Evolutionary conservation across 139 green algal genomes (phyloP).

Genomic region (Micromonas commoda): DNA sequence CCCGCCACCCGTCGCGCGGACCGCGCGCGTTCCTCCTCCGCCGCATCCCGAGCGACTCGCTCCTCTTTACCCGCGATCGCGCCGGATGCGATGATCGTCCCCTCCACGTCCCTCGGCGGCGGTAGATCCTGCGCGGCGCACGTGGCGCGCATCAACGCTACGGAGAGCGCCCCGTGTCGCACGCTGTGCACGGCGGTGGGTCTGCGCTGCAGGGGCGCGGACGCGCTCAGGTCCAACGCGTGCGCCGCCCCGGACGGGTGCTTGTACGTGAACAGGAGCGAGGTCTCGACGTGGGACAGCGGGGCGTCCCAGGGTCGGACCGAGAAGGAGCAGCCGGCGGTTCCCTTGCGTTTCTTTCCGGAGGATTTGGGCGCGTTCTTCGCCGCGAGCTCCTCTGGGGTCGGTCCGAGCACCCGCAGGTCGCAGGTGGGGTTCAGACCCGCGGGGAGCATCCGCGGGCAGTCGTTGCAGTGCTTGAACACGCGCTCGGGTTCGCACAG

Average conservation of each 20-base stretch:
- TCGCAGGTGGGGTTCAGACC: not conserved
- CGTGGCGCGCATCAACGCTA: not conserved
- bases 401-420: not conserved
- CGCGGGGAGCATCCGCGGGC: conserved; percentile 14
- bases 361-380: not conserved
- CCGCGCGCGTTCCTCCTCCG: not conserved
- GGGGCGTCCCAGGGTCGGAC: not conserved
- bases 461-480: not conserved
- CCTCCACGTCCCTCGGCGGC: not conserved
- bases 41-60: not conserved
- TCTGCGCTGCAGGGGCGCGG: not conserved
- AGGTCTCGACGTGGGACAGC: not conserved
- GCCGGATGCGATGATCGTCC: not conserved
- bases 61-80: not conserved
- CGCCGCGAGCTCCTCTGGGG: not conserved
- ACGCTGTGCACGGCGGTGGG: not conserved
- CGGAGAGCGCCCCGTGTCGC: not conserved
- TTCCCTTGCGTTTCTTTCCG: not conserved
- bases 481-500: not conserved
- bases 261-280: conserved; percentile 4
- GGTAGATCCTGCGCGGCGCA: not conserved
- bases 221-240: not conserved
- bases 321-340: not conserved
- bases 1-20: too few species aligned
- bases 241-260: not conserved